Evolutionary conservation across 441 rosid genomes (phyloP).

Genomic region (Mallotus repandus): DNA sequence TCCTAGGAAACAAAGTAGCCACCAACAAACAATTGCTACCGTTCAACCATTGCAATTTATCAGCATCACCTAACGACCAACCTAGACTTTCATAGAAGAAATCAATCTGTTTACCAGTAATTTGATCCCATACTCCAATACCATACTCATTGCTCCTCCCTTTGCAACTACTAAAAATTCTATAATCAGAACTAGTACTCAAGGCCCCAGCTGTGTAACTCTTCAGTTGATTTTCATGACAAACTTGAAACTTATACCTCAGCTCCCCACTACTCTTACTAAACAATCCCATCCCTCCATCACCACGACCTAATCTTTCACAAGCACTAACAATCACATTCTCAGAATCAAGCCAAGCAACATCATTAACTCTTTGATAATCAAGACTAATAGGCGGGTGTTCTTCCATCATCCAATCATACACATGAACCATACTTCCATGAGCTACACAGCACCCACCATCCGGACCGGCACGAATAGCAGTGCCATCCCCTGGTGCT

Average conservation of each 20-base stretch:
- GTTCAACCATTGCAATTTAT: conserved; percentile 78
- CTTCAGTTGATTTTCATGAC: conserved; percentile 64
- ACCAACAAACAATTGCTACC: conserved; percentile 77
- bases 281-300: conserved; percentile 96
- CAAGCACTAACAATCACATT: conserved; percentile 69
- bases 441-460: conserved; percentile 96
- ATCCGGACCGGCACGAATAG: conserved; percentile 83
- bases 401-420: conserved; percentile 88
- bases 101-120: conserved; percentile 80
- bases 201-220: conserved; percentile 89
- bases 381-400: conserved; percentile 73
- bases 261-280: conserved; percentile 67
- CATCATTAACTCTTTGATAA: conserved; percentile 87
- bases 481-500: conserved; percentile 95
- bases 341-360: conserved; percentile 68
- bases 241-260: conserved; percentile 68
- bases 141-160: conserved; percentile 94
- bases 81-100: conserved; percentile 79
- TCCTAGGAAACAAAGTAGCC: conserved; percentile 90
- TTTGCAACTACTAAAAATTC: conserved; percentile 78
- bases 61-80: conserved; percentile 96
- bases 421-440: conserved; percentile 83
- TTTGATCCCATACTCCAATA: conserved; percentile 94
- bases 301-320: conserved; percentile 76
- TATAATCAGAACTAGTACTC: conserved; percentile 57